These are phyloP conservation scores for Penicillium sp. DNA, from an alignment of 2,329 filamentous ascomycete genomes.

Conservation along the genomic window DNA sequence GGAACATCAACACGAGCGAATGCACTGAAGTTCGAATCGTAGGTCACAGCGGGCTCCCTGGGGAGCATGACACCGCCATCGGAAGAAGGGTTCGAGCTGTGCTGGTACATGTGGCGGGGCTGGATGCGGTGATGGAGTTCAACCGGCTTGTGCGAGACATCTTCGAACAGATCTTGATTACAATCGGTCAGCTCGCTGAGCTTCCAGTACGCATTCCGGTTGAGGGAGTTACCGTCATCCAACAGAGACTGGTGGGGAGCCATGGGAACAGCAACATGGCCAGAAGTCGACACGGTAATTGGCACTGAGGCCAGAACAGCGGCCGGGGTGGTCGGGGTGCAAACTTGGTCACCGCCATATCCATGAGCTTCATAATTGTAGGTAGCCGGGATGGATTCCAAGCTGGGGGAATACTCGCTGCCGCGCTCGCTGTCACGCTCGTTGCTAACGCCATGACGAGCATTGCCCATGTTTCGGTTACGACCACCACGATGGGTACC, in stretches of 20 bases:
- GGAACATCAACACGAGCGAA: background rate
- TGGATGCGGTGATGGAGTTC: background rate
- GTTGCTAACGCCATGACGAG: background rate
- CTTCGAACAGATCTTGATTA: background rate
- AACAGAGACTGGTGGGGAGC: background rate
- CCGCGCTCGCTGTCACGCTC: background rate
- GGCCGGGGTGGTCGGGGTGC: background rate
- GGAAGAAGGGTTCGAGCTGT: background rate
- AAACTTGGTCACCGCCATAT: background rate
- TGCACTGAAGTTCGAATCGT: background rate
- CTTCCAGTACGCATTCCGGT: background rate
- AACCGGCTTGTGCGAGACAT: background rate
- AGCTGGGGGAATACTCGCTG: background rate
- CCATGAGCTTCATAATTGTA: background rate
- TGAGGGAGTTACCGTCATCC: conserved; percentile 1
- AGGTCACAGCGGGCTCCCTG: conserved; percentile 17
- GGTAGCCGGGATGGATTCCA: background rate
- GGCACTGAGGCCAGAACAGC: background rate
- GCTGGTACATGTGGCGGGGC: background rate
- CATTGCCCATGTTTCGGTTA: background rate
- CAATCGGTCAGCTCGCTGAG: background rate
- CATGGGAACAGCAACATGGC: background rate
- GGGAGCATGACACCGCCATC: conserved; percentile 4
- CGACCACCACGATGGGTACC: background rate
- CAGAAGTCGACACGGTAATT: background rate